Base-by-base conservation (phyloP, 129 eudicot genomes). In the Escallonia herrerae region DNA sequence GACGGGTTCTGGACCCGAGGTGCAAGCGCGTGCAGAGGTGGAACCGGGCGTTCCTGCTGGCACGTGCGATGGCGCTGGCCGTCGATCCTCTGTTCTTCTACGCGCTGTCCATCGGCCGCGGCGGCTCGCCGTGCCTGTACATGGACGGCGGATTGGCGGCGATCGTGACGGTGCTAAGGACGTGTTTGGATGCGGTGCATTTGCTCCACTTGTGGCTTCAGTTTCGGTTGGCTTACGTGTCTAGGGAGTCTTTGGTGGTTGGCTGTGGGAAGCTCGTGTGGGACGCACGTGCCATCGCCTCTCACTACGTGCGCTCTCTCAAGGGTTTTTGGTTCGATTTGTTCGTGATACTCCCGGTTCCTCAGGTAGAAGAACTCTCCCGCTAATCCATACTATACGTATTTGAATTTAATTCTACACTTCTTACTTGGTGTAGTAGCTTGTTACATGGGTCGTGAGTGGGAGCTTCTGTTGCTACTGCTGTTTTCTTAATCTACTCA, bases 221-320 rank as follows among this genome's bases (percentile, higher is more conserved):
- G 90, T 93, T 93, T 43, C 75, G 95, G 67, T 74, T 80, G 72
- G 96, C 98, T 43, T 93, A 83, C 81, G 95, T 93, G 79, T 93
- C 98, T n/a, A 80, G 96, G 72, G 98, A 88, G 71, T 88, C 98
- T 9, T 64, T 93, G 46, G 98, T 93, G 57, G 85, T 93, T 42
- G 98, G 98, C 0, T 88, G 98, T 61, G 98, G 98, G 69, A 93
- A 93, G 59, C 96, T 93, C n/a, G 98, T 93, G 77, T 93, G 98
- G 98, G 98, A 93, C 62, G 74, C 89, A 42, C 83, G 75, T 15
- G 76, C 89, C 40, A 76, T 93, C 45, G 86, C 98, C 0, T 61
- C 81, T 1, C 98, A 86, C 57, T 93, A 93, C 64, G 72, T 93
- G 5, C 55, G 95, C 12, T 93, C 98, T 11, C 12, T 93, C 4